These are phyloP conservation scores for Arthrinium phaeospermum DNA, from an alignment of 2,329 filamentous ascomycete species.

Conservation along the genomic window DNA sequence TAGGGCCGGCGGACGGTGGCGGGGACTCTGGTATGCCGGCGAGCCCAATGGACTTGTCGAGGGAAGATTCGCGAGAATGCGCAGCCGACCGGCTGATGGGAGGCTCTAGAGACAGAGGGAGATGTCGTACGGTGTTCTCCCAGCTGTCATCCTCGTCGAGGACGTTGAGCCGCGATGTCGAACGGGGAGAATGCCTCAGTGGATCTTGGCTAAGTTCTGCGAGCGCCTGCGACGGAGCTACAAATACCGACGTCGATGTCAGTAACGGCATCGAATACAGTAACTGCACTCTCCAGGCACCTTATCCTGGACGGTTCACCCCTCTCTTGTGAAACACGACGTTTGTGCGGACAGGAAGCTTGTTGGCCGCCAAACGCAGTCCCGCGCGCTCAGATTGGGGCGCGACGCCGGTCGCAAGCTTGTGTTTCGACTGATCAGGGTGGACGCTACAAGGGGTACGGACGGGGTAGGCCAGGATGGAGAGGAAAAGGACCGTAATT, in stretches of 20 bases:
- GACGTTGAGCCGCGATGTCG: conserved; percentile 56
- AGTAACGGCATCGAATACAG: conserved; percentile 33
- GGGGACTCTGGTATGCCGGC: conserved; percentile 41
- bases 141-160: conserved; percentile 54
- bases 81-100: conserved; percentile 46
- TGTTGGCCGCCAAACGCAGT: conserved; percentile 2
- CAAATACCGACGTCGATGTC: conserved; percentile 31
- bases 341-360: conserved; percentile 19
- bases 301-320: conserved; percentile 20
- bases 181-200: conserved; percentile 57
- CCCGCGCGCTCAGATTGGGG: conserved; percentile 22
- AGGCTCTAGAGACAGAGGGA: conserved; percentile 44
- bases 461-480: conserved; percentile 9
- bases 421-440: conserved; percentile 20
- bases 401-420: conserved; percentile 15
- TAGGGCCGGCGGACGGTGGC: conserved; percentile 34
- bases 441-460: conserved; percentile 15
- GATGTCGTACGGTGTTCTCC: conserved; percentile 57
- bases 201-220: conserved; percentile 60
- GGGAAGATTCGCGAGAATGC: conserved; percentile 65
- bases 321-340: conserved; percentile 39
- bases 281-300: conserved; percentile 24
- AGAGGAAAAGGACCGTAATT: background rate
- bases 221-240: conserved; percentile 66
- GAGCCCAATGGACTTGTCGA: conserved; percentile 51